Conservation (phyloP, 345 rosid species). For the Eucalyptus cladocalyx region DNA sequence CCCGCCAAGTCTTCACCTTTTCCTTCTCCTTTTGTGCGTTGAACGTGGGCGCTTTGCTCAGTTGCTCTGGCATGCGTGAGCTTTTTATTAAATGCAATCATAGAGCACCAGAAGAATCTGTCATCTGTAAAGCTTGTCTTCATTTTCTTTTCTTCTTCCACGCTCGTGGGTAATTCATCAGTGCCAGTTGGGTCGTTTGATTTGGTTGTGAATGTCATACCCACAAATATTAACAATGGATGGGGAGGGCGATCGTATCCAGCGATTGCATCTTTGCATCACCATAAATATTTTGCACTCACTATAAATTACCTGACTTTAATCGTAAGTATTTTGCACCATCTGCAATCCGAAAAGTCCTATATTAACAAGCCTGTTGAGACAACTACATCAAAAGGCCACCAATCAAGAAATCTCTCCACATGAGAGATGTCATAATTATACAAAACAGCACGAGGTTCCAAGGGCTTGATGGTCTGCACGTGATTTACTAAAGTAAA, state of each 20-base stretch:
- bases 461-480: neutral
- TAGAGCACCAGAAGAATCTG: neutral
- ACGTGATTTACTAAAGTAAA: neutral
- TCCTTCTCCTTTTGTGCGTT: neutral
- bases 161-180: neutral
- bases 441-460: neutral
- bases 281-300: neutral
- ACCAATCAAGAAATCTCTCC: neutral
- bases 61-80: neutral
- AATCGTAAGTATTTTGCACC: neutral
- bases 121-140: neutral
- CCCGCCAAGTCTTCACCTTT: neutral
- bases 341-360: neutral
- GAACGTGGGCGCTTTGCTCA: neutral
- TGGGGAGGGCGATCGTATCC: neutral
- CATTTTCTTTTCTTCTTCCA: neutral
- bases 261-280: neutral
- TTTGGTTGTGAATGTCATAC: neutral
- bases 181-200: neutral
- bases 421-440: neutral
- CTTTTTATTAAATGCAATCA: neutral
- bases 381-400: neutral
- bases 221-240: neutral
- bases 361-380: neutral
- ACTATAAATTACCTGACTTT: neutral